phyloP scores from a whole-genome alignment of 139 green algal genomes.

The Auxenochlorella pyrenoidosa region DNA sequence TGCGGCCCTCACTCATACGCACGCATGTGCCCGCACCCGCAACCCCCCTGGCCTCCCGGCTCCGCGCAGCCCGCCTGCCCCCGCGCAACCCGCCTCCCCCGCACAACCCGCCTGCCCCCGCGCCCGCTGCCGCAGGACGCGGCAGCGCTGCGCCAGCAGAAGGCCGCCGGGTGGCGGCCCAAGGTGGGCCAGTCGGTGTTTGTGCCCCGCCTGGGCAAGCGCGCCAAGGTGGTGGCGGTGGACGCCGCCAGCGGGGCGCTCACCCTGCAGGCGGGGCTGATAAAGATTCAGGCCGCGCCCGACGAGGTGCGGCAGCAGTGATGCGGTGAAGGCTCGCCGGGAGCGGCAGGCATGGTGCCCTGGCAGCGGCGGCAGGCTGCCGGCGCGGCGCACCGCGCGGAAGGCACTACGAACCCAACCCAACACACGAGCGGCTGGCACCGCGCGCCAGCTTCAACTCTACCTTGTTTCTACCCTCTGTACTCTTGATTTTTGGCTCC shows the following conservation, averaged over 20 bases:
- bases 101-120: not conserved
- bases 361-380: not conserved
- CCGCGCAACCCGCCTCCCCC: too few species aligned
- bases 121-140: not conserved
- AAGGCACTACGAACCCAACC: too few species aligned
- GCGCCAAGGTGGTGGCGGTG: conserved; percentile 36
- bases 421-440: not conserved
- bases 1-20: too few species aligned
- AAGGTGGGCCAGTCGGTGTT: conserved; percentile 42
- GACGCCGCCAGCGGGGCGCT: conserved; percentile 16
- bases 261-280: conserved; percentile 35
- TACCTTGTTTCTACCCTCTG: not conserved
- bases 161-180: conserved; percentile 29
- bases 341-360: not conserved
- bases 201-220: conserved; percentile 39
- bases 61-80: too few species aligned
- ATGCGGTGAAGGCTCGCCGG: too few species aligned
- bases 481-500: not conserved
- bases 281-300: conserved; percentile 32
- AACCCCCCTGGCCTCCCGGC: too few species aligned
- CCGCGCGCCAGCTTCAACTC: not conserved
- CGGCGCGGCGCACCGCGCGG: too few species aligned
- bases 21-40: too few species aligned
- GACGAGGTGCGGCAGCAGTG: conserved; percentile 40
- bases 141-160: not conserved